These are phyloP conservation scores for Leccinum obscurum DNA, from an alignment of 768 basidiomycete genomes.

Conservation along the genomic window DNA sequence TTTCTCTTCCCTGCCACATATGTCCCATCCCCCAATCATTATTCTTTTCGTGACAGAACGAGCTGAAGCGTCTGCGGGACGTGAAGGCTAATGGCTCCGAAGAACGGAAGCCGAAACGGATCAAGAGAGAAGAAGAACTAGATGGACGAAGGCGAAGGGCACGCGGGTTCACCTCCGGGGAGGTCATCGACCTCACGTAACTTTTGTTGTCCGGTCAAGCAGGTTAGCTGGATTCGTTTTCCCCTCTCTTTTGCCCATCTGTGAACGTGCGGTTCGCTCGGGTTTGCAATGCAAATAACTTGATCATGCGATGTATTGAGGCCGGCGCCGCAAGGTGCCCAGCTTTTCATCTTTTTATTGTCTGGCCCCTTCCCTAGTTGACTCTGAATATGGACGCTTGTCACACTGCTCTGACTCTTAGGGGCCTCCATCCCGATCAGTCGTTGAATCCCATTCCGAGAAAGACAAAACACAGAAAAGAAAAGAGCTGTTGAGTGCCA, in stretches of 20 bases:
- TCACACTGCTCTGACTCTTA: no score
- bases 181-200: slow-evolving; percentile 23
- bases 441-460: no score
- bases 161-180: neutral
- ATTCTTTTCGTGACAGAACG: slow-evolving; percentile 3
- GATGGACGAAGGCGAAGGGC: neutral
- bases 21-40: neutral
- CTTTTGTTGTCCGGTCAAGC: neutral
- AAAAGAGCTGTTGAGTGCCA: no score
- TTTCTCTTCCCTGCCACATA: neutral
- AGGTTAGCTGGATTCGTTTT: neutral
- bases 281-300: neutral
- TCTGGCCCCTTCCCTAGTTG: no score
- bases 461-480: no score
- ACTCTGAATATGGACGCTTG: no score
- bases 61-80: slow-evolving; percentile 17
- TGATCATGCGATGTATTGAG: neutral
- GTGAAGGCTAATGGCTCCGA: neutral
- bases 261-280: neutral
- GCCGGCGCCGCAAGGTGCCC: no score
- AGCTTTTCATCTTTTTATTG: no score
- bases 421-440: no score
- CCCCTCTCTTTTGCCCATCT: no score
- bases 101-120: slow-evolving; percentile 17
- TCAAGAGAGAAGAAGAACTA: slow-evolving; percentile 14